A percentile compares a stretch with the other conserved stretches of the same genome.
Conservation (phyloP, 2,329 filamentous ascomycete species). For the Cladosporium velox region DNA sequence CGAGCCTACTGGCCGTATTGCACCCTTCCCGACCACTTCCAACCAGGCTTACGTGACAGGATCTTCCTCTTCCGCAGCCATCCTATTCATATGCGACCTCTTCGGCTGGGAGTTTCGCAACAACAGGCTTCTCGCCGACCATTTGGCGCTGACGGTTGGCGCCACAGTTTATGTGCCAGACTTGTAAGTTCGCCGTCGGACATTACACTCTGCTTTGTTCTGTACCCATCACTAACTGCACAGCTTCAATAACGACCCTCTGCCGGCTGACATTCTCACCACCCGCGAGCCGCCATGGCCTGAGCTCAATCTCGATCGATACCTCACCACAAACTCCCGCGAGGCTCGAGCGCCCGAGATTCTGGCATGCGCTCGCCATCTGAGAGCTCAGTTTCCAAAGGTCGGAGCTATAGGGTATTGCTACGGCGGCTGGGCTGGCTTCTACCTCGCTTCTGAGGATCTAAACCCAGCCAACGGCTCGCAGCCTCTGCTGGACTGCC, state of each 20-base stretch:
- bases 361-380: slow-evolving; percentile 40
- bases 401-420: slow-evolving; percentile 54
- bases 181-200: slow-evolving; percentile 26
- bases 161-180: slow-evolving; percentile 50
- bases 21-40: slow-evolving; percentile 22
- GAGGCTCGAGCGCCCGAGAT: slow-evolving; percentile 42
- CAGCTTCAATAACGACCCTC: slow-evolving; percentile 30
- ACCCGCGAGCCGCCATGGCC: slow-evolving; percentile 23
- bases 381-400: slow-evolving; percentile 39
- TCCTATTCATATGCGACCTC: slow-evolving; percentile 37
- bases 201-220: background rate
- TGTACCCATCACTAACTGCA: background rate
- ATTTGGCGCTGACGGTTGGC: slow-evolving; percentile 48
- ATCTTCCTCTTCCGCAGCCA: slow-evolving; percentile 30
- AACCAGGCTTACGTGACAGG: slow-evolving; percentile 35
- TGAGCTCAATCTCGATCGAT: slow-evolving; percentile 29
- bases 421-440: slow-evolving; percentile 55
- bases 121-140: slow-evolving; percentile 49
- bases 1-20: slow-evolving; percentile 26
- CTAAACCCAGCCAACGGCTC: slow-evolving; percentile 29
- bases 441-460: slow-evolving; percentile 48
- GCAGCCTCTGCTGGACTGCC: slow-evolving; percentile 46
- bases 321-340: slow-evolving; percentile 27
- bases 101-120: slow-evolving; percentile 51
- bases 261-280: slow-evolving; percentile 22